These are phyloP conservation scores for Flagelloscypha sp. DNA, from an alignment of 768 basidiomycete species.

Conservation along the genomic window DNA sequence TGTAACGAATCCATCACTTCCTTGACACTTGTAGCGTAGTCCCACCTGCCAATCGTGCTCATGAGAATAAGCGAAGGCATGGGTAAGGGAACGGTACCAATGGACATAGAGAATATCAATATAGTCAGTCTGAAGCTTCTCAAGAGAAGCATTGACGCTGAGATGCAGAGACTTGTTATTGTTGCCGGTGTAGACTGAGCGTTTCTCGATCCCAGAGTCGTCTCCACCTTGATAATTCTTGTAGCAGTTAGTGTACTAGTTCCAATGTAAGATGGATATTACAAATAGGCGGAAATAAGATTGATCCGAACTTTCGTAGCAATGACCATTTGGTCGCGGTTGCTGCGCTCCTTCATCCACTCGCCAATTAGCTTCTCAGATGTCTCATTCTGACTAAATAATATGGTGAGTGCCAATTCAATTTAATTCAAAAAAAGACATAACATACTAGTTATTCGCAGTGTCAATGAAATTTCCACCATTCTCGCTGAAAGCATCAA, in stretches of 20 bases:
- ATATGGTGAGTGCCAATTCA: background rate
- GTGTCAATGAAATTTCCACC: slow-evolving; percentile 39
- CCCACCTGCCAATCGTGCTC: no score
- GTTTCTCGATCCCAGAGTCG: slow-evolving; percentile 1
- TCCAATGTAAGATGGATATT: no score
- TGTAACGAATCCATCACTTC: slow-evolving; percentile 34
- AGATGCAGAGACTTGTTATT: slow-evolving; percentile 26
- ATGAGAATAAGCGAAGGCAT: no score
- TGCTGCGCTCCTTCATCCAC: slow-evolving; percentile 27
- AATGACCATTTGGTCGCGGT: slow-evolving; percentile 30
- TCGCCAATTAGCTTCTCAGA: slow-evolving; percentile 32
- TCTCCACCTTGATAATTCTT: slow-evolving; percentile 20
- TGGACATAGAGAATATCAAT: slow-evolving; percentile 36
- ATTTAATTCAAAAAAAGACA: no score
- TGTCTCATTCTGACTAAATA: slow-evolving; percentile 14
- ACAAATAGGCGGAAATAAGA: slow-evolving; percentile 20
- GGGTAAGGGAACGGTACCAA: no score
- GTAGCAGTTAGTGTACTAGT: slow-evolving; percentile 16
- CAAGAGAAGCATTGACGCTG: slow-evolving; percentile 25
- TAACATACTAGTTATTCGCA: slow-evolving; percentile 30
- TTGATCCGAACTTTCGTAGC: slow-evolving; percentile 19
- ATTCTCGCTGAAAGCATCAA: slow-evolving; percentile 30
- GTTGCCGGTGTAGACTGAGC: slow-evolving; percentile 26
- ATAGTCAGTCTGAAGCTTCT: slow-evolving; percentile 29
- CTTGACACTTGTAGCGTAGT: slow-evolving; percentile 28